phyloP scores from a whole-genome alignment of 2,329 filamentous ascomycete species.

The Pseudocercospora macadamiae region DNA sequence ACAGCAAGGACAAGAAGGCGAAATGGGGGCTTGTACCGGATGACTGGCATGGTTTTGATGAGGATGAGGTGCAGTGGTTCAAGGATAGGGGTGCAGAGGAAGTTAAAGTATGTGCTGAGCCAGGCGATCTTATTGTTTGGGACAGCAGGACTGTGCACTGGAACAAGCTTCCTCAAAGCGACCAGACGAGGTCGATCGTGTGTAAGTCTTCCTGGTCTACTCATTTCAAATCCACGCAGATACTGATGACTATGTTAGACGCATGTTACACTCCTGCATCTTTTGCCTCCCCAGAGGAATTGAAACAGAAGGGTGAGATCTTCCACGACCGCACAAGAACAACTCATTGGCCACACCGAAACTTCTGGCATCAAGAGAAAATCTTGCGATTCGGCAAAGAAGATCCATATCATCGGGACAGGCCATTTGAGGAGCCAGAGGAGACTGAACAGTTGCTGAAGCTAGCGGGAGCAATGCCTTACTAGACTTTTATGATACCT shows the following conservation, averaged over 20 bases:
- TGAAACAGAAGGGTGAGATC: constrained; percentile 18
- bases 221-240: background rate
- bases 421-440: constrained; percentile 22
- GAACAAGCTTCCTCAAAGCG: constrained; percentile 22
- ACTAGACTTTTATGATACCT: no score
- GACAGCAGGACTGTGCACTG: constrained; percentile 50
- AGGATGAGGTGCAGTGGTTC: constrained; percentile 22
- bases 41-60: constrained; percentile 22
- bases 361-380: constrained; percentile 18
- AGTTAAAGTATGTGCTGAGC: constrained; percentile 21
- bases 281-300: constrained; percentile 14
- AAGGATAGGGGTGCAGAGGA: constrained; percentile 15
- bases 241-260: constrained; percentile 4
- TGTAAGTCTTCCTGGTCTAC: constrained; percentile 20
- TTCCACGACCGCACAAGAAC: constrained; percentile 15
- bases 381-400: constrained; percentile 15
- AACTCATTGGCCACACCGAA: constrained; percentile 21
- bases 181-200: constrained; percentile 22
- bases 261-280: constrained; percentile 21
- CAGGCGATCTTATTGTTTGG: constrained; percentile 30
- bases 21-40: constrained; percentile 21
- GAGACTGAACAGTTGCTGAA: constrained; percentile 23
- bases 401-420: constrained; percentile 17
- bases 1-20: constrained; percentile 20
- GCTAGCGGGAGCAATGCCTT: constrained; percentile 17